phyloP scores from a whole-genome alignment of 1,139 yeast species.

The Yamadazyma atlantica region DNA sequence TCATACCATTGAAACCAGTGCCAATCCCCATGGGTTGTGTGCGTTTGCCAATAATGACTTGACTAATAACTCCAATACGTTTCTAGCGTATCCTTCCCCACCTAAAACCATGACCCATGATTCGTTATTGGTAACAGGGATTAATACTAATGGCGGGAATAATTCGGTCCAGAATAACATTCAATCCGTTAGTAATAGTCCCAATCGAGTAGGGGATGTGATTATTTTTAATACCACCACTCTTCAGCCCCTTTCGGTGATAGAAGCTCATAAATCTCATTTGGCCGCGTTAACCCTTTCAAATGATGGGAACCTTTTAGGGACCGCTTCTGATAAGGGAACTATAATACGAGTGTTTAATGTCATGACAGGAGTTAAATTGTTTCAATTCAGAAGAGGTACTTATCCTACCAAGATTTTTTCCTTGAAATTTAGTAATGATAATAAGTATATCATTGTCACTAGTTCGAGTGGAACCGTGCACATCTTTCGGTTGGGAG shows the following conservation, averaged over 20 bases:
- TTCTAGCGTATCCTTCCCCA: slow-evolving; percentile 87
- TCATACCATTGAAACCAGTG: slow-evolving; percentile 83
- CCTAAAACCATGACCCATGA: slow-evolving; percentile 51
- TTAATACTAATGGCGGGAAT: slow-evolving; percentile 47
- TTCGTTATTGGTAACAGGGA: slow-evolving; percentile 41
- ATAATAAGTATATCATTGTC: slow-evolving; percentile 74
- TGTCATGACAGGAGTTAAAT: slow-evolving; percentile 78
- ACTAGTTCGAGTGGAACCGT: slow-evolving; percentile 92
- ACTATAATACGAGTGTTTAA: slow-evolving; percentile 87
- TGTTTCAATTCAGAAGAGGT: slow-evolving; percentile 91
- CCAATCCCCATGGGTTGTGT: slow-evolving; percentile 62
- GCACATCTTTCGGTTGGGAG: slow-evolving; percentile 78
- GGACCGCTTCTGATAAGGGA: slow-evolving; percentile 95
- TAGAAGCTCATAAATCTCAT: slow-evolving; percentile 90
- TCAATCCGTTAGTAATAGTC: slow-evolving; percentile 45
- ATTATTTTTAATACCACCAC: slow-evolving; percentile 76
- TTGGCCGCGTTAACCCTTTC: slow-evolving; percentile 79
- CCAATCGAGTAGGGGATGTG: slow-evolving; percentile 78
- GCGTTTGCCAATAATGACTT: slow-evolving; percentile 64
- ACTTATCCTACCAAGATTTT: slow-evolving; percentile 90
- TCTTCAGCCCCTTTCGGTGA: slow-evolving; percentile 81
- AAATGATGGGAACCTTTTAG: slow-evolving; percentile 76
- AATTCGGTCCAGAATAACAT: slow-evolving; percentile 43
- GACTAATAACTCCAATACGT: slow-evolving; percentile 49
- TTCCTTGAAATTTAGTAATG: slow-evolving; percentile 75